phyloP scores from a whole-genome alignment of 805 yeast genomes.

The Groenewaldozyma tartarivorans region DNA sequence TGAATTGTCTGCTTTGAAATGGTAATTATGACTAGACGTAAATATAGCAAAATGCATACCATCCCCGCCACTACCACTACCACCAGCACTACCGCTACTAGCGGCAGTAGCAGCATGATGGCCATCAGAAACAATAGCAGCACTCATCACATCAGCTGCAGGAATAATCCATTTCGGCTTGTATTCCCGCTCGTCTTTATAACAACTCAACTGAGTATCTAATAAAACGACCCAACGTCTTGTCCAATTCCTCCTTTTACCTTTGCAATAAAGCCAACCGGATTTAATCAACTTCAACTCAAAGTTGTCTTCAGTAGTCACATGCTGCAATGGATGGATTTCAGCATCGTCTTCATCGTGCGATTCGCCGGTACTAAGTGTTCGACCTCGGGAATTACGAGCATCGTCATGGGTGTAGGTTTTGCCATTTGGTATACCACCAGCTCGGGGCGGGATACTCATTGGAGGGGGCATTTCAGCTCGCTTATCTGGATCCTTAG shows the following conservation, averaged over 20 bases:
- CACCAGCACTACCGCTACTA: constrained; percentile 4
- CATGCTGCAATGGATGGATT: background rate
- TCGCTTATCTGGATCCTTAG: too few species aligned
- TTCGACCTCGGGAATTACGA: too few species aligned
- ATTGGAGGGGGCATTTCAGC: too few species aligned
- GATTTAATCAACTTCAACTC: constrained; percentile 10
- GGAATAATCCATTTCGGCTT: constrained; percentile 24
- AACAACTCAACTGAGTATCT: constrained; percentile 23
- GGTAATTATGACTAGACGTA: constrained; percentile 23
- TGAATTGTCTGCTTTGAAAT: constrained; percentile 21
- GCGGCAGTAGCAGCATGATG: constrained; percentile 2
- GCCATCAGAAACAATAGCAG: constrained; percentile 21
- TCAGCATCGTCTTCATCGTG: too few species aligned
- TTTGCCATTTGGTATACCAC: too few species aligned
- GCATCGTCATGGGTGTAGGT: too few species aligned
- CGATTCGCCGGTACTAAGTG: too few species aligned
- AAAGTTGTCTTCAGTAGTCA: constrained; percentile 5
- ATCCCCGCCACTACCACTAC: background rate
- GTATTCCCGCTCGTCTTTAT: constrained; percentile 29
- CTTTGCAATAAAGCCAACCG: constrained; percentile 26
- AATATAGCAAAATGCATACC: constrained; percentile 23
- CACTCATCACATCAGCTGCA: constrained; percentile 26
- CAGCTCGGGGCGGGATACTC: too few species aligned
- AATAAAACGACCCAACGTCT: constrained; percentile 29
- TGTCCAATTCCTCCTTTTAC: constrained; percentile 22